A percentile compares a stretch with the other conserved stretches of the same genome.
Evolutionary conservation across 371 early-diverging fungal species (phyloP).

Genomic region (Coemansia sp.): DNA sequence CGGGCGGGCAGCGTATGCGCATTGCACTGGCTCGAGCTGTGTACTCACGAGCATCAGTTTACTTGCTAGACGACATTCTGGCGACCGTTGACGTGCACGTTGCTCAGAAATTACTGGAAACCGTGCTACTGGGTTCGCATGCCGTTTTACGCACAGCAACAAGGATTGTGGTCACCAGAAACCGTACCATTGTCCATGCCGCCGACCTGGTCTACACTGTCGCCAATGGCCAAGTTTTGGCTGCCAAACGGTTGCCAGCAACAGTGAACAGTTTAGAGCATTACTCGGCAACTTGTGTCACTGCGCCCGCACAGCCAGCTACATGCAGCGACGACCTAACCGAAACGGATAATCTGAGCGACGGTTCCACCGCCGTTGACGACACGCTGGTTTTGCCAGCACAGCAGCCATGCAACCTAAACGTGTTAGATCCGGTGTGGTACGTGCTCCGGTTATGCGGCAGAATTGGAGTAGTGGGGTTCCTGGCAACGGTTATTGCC

Average conservation of each 20-base stretch:
- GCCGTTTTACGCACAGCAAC: constrained; percentile 13
- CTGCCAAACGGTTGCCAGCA: neutral
- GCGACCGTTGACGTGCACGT: constrained; percentile 92
- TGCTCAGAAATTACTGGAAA: constrained; percentile 72
- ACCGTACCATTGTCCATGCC: constrained; percentile 7
- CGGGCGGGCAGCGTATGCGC: constrained; percentile 84
- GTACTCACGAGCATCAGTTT: constrained; percentile 77
- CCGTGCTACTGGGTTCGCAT: constrained; percentile 57
- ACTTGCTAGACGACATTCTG: constrained; percentile 75
- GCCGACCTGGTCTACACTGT: constrained; percentile 28
- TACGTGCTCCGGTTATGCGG: constrained; percentile 41
- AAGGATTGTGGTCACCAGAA: constrained; percentile 16
- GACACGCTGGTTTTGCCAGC: no score
- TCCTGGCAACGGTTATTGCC: constrained; percentile 14
- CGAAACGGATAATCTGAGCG: no score
- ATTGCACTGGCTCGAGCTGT: constrained; percentile 80
- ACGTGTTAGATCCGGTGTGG: constrained; percentile 11
- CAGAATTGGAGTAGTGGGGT: neutral
- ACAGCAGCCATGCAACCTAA: no score
- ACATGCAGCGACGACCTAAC: no score
- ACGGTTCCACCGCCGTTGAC: no score
- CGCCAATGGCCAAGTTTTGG: constrained; percentile 7
- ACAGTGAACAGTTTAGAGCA: neutral
- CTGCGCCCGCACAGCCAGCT: no score
- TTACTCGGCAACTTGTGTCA: no score